Evolutionary conservation across 495 filamentous ascomycete species (phyloP).

Genomic region (Neurospora sp.): DNA sequence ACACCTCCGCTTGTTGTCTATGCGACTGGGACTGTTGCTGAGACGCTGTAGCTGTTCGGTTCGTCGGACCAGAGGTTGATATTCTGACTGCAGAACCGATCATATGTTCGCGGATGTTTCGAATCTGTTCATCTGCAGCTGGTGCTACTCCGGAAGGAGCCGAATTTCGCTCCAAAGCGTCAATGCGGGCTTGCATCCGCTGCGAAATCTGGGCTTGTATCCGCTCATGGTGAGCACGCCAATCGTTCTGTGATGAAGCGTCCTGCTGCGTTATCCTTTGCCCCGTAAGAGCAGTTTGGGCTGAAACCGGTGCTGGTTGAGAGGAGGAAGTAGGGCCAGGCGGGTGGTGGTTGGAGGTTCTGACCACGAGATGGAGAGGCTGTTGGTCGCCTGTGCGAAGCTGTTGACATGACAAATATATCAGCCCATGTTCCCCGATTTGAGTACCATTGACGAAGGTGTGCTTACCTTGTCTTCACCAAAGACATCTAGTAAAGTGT

Average conservation of each 20-base stretch:
- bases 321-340: slow-evolving; percentile 10
- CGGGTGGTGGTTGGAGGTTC: slow-evolving; percentile 22
- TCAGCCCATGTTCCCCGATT: slow-evolving; percentile 5
- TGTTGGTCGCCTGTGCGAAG: slow-evolving; percentile 36
- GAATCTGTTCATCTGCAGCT: slow-evolving; percentile 3
- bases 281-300: slow-evolving; percentile 1
- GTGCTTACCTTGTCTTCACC: slow-evolving; percentile 44
- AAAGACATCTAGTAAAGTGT: slow-evolving; percentile 50
- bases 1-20: slow-evolving; percentile 35
- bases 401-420: slow-evolving; percentile 16
- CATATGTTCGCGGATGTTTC: background rate
- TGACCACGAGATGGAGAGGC: slow-evolving; percentile 56
- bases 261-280: background rate
- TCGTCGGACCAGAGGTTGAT: background rate
- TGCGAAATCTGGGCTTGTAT: too few relatives aligned
- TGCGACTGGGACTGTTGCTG: slow-evolving; percentile 13
- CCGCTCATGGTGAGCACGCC: background rate
- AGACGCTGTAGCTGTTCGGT: background rate
- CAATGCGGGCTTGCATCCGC: background rate
- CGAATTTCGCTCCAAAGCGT: background rate
- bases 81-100: background rate
- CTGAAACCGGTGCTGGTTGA: slow-evolving; percentile 8
- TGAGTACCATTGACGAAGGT: background rate
- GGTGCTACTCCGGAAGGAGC: background rate
- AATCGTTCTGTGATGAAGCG: background rate